Percentiles rank a stretch among this genome's conserved stretches.
Evolutionary conservation across 2,329 filamentous ascomycete species (phyloP).

Genomic region (Venturia nashicola): DNA sequence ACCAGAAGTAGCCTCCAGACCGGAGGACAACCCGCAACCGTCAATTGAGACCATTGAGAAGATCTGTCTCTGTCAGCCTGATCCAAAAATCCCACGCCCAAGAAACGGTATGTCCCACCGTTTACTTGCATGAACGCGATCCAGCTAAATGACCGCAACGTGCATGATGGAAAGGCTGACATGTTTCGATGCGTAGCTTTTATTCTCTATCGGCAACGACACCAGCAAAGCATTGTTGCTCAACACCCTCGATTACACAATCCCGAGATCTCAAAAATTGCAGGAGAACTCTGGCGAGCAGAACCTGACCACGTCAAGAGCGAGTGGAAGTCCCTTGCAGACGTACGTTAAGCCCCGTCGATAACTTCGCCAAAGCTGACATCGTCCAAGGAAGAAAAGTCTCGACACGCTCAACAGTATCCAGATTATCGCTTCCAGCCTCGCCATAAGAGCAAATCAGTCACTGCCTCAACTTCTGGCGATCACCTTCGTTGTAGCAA

Average conservation of each 20-base stretch:
- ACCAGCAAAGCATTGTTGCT: conserved; percentile 69
- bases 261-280: conserved; percentile 94
- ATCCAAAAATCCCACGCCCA: conserved; percentile 58
- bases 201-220: conserved; percentile 90
- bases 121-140: conserved; percentile 12
- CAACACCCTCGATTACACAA: conserved; percentile 84
- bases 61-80: conserved; percentile 58
- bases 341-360: conserved; percentile 37
- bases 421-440: conserved; percentile 93
- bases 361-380: neutral
- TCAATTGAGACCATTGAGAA: conserved; percentile 22
- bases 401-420: conserved; percentile 76
- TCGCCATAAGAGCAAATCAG: conserved; percentile 33
- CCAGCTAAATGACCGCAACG: conserved; percentile 11
- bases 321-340: conserved; percentile 79
- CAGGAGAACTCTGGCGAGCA: conserved; percentile 81
- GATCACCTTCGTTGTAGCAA: conserved; percentile 49
- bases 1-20: neutral
- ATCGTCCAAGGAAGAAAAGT: conserved; percentile 61
- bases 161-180: neutral
- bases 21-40: neutral
- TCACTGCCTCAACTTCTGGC: conserved; percentile 26
- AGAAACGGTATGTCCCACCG: conserved; percentile 48
- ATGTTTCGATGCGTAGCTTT: conserved; percentile 55
- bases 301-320: conserved; percentile 63